phyloP scores from a whole-genome alignment of 2,329 filamentous ascomycete genomes.

The Diaporthe batatas region DNA sequence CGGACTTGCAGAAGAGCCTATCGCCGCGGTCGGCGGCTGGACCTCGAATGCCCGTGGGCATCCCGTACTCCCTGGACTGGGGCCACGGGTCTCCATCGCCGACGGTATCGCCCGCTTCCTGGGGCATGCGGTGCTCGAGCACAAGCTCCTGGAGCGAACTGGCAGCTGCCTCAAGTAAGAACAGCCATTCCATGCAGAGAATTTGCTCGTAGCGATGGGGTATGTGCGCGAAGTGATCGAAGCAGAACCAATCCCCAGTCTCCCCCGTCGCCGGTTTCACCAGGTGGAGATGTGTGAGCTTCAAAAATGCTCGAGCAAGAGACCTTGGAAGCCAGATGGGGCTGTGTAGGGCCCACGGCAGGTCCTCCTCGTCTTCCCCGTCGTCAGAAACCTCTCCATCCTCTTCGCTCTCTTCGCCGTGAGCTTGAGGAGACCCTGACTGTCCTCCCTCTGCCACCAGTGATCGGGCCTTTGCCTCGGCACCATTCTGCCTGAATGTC shows the following conservation, averaged over 20 bases:
- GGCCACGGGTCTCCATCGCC: neutral
- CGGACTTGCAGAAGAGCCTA: conserved; percentile 1
- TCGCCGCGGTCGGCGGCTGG: neutral
- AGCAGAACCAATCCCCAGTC: neutral
- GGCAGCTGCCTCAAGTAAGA: neutral
- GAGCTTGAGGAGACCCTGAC: neutral
- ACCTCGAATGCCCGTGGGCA: neutral
- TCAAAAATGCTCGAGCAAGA: neutral
- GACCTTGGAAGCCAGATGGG: conserved; percentile 15
- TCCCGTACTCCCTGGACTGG: neutral
- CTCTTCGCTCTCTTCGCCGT: neutral
- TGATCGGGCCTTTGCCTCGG: neutral
- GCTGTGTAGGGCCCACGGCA: conserved; percentile 1
- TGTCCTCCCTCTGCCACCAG: neutral
- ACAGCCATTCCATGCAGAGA: conserved; percentile 1
- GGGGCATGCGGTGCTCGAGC: conserved; percentile 5
- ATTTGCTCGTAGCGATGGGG: conserved; percentile 4
- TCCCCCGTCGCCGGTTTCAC: conserved; percentile 14
- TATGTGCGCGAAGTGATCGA: neutral
- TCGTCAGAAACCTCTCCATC: neutral
- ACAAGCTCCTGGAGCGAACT: conserved; percentile 15
- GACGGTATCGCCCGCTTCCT: neutral
- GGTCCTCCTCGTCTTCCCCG: neutral
- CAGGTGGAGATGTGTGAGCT: conserved; percentile 13
- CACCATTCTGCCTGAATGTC: neutral